Evolutionary conservation across 345 rosid genomes (phyloP).

Genomic region (Chamaenerion angustifolium): DNA sequence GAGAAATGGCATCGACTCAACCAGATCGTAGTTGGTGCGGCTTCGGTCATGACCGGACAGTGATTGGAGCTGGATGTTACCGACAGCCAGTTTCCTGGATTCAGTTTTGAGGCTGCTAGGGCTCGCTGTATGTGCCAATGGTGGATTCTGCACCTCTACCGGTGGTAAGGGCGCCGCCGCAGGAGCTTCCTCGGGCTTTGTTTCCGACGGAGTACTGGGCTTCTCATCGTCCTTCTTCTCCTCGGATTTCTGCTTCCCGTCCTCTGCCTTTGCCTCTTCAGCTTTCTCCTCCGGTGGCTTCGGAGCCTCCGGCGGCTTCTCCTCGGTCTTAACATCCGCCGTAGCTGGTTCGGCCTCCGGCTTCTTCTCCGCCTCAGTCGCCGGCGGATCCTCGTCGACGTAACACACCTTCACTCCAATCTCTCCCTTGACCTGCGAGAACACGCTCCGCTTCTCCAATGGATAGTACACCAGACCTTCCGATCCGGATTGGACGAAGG

Average conservation of each 20-base stretch:
- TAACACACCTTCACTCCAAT: slow-evolving; percentile 60
- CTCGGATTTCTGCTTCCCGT: slow-evolving; percentile 14
- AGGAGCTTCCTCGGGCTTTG: slow-evolving; percentile 20
- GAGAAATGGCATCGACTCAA: slow-evolving; percentile 73
- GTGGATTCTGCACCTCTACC: slow-evolving; percentile 27
- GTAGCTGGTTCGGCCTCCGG: slow-evolving; percentile 21
- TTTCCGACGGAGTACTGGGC: slow-evolving; percentile 19
- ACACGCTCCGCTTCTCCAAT: slow-evolving; percentile 79
- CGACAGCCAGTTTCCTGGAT: slow-evolving; percentile 12
- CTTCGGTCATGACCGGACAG: slow-evolving; percentile 28
- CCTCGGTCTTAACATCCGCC: slow-evolving; percentile 26
- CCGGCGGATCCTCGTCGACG: slow-evolving; percentile 49
- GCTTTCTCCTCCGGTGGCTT: slow-evolving; percentile 20
- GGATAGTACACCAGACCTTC: slow-evolving; percentile 67
- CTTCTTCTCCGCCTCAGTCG: slow-evolving; percentile 15
- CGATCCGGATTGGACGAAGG: slow-evolving; percentile 39
- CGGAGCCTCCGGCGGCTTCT: slow-evolving; percentile 17
- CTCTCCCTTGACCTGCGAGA: slow-evolving; percentile 81
- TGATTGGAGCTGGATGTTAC: slow-evolving; percentile 44
- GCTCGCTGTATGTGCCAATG: slow-evolving; percentile 34
- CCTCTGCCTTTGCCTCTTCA: slow-evolving; percentile 21
- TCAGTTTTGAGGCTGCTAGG: slow-evolving; percentile 13
- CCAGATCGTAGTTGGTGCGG: slow-evolving; percentile 59
- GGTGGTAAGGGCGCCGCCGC: slow-evolving; percentile 13
- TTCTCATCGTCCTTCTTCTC: slow-evolving; percentile 21